Conservation (phyloP, 306 rosid genomes). For the Benincasa hispida region DNA sequence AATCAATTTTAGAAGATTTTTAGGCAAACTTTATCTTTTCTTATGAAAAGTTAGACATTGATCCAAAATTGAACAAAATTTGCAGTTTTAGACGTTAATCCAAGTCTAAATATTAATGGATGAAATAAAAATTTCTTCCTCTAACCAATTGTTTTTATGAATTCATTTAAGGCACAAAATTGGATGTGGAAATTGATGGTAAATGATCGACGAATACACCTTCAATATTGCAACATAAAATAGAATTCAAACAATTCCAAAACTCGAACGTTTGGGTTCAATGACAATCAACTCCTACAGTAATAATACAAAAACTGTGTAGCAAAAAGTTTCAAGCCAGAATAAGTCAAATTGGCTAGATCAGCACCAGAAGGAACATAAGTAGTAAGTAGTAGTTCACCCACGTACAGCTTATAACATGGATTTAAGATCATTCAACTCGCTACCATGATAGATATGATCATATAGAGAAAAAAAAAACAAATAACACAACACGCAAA, state of each 20-base stretch:
- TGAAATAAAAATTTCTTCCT: not conserved
- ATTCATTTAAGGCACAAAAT: not conserved
- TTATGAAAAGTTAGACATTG: no score
- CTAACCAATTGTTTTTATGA: no score
- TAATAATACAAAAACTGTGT: not conserved
- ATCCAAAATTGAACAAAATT: not conserved
- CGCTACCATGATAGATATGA: not conserved
- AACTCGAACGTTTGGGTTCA: rapidly evolving
- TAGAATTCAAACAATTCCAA: no score
- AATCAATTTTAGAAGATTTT: not conserved
- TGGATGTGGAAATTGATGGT: no score
- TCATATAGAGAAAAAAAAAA: slow-evolving; percentile 2
- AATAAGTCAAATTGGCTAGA: not conserved
- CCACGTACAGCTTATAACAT: not conserved
- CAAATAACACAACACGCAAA: not conserved
- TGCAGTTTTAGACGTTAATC: not conserved
- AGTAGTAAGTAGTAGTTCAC: not conserved
- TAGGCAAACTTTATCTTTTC: no score
- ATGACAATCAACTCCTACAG: not conserved
- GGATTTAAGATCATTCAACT: not conserved
- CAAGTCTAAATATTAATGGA: not conserved
- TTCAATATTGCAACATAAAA: not conserved
- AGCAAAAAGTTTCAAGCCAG: not conserved
- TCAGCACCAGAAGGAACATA: not conserved
- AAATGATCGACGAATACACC: not conserved